Conservation (phyloP, 163 green algal genomes). For the Chlorella variabilis region DNA sequence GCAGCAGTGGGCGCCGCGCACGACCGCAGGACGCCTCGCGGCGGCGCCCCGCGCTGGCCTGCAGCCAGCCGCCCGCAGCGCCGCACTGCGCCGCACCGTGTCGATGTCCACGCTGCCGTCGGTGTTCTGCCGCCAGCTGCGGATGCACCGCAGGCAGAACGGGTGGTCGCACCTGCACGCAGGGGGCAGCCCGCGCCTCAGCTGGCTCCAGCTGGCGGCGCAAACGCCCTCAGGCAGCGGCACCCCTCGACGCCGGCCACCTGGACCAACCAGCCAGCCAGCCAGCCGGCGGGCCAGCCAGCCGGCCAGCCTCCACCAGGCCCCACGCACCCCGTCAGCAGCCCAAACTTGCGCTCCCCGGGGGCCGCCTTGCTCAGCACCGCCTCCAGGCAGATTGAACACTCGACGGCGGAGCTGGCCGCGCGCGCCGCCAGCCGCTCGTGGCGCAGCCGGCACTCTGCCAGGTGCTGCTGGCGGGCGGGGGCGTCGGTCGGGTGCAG, state of each 20-base stretch:
- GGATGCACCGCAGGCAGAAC: conserved; percentile 93
- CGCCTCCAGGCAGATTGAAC: conserved; percentile 82
- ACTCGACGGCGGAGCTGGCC: conserved; percentile 69
- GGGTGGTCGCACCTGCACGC: conserved; percentile 75
- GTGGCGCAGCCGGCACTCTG: conserved; percentile 60
- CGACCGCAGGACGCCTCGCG: too few species aligned
- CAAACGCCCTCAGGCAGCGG: too few species aligned
- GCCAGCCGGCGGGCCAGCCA: not conserved
- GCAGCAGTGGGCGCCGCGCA: too few species aligned
- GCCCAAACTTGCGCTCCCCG: conserved; percentile 77
- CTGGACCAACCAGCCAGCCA: too few species aligned
- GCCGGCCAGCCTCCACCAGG: too few species aligned
- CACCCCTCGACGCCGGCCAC: too few species aligned
- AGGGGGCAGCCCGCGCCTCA: too few species aligned
- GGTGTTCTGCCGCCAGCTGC: conserved; percentile 71
- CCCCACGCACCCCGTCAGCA: conserved; percentile 63
- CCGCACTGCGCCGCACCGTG: conserved; percentile 44
- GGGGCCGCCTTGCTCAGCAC: conserved; percentile 63
- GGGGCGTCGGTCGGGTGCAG: conserved; percentile 64
- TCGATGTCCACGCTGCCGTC: conserved; percentile 54
- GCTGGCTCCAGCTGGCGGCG: too few species aligned
- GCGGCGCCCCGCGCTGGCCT: too few species aligned
- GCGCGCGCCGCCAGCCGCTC: conserved; percentile 55
- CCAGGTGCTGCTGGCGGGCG: conserved; percentile 51
- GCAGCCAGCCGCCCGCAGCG: too few species aligned